Evolutionary conservation across 2,329 filamentous ascomycete species (phyloP).

Genomic region (Leptosphaerulina australis): DNA sequence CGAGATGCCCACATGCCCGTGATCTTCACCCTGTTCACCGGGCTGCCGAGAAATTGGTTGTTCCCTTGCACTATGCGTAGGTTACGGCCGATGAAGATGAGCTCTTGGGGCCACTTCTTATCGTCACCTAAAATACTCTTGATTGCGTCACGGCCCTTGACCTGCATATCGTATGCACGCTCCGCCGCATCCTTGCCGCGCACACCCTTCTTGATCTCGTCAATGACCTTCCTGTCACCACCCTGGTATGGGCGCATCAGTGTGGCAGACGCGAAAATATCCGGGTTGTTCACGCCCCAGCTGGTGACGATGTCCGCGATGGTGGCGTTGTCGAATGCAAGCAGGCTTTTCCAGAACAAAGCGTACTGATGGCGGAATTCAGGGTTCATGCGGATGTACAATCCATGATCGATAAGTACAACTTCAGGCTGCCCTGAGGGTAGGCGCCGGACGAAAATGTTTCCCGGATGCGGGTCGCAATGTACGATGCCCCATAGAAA

Average conservation of each 20-base stretch:
- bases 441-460: constrained; percentile 90
- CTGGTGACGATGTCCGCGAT: constrained; percentile 72
- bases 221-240: constrained; percentile 71
- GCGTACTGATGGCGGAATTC: constrained; percentile 86
- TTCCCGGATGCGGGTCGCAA: constrained; percentile 96
- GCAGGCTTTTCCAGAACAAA: constrained; percentile 88
- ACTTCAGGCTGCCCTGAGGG: constrained; percentile 84
- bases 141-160: constrained; percentile 72
- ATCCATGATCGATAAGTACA: constrained; percentile 94
- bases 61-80: constrained; percentile 92
- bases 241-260: constrained; percentile 90
- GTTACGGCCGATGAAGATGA: constrained; percentile 90
- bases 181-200: constrained; percentile 62
- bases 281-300: constrained; percentile 89
- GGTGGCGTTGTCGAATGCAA: constrained; percentile 89
- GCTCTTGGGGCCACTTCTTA: constrained; percentile 85
- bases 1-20: constrained; percentile 88
- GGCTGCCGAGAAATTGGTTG: constrained; percentile 87
- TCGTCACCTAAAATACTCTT: constrained; percentile 83
- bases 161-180: constrained; percentile 78
- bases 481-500: constrained; percentile 96
- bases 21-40: constrained; percentile 90
- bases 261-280: constrained; percentile 90
- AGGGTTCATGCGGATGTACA: constrained; percentile 90
- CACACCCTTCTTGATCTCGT: constrained; percentile 61